Evolutionary conservation across 306 rosid genomes (phyloP), one percentile per base, ranked within the genome.

Genomic region (Ochetophila trinervis): DNA sequence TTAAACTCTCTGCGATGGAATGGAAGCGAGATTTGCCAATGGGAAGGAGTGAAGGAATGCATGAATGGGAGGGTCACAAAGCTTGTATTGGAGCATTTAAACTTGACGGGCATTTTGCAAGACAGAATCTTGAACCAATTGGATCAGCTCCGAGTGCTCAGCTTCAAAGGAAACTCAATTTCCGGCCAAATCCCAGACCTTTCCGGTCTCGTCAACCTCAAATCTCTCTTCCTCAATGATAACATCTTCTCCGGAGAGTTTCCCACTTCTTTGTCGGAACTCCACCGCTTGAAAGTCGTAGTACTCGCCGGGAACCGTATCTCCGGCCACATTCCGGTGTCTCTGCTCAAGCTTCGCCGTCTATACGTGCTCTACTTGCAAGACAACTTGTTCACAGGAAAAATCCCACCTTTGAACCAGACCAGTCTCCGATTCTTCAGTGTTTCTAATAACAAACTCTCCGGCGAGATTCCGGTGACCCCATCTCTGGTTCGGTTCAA

Each of bases 141-240:
- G 23, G 99, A 93, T 77, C 97, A 93, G 57, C 91, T 93, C 63
- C 79, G 99, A 44, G 99, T 93, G 14, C 86, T 93, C 9, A 93
- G 99, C 69, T 84, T 93, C 76, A 89, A 93, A 60, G 83, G 88
- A 7, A 93, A 93, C 79, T 82, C 85, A 2, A 78, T 93, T 51
- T 86, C 83, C 17, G 97, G 91, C 20, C 82, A 66, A 75, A 82
- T 93, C 69, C 99, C 99, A 9, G 72, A 87, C 47, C 85, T 93
- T 64, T 86, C 91, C 0, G 73, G 72, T 35, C 78, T 93, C 15
- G 37, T 73, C 75, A 90, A 93, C 66, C 94, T 93, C 66, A 93
- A 93, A 60, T 89, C 97, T 8, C 74, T 93, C 24, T 93, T 52
- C 68, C 82, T 90, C 34, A 93, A 79, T 56, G 62, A 73, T 58